Evolutionary conservation across 805 yeast genomes (phyloP).

Genomic region (Pichia membranifaciens): DNA sequence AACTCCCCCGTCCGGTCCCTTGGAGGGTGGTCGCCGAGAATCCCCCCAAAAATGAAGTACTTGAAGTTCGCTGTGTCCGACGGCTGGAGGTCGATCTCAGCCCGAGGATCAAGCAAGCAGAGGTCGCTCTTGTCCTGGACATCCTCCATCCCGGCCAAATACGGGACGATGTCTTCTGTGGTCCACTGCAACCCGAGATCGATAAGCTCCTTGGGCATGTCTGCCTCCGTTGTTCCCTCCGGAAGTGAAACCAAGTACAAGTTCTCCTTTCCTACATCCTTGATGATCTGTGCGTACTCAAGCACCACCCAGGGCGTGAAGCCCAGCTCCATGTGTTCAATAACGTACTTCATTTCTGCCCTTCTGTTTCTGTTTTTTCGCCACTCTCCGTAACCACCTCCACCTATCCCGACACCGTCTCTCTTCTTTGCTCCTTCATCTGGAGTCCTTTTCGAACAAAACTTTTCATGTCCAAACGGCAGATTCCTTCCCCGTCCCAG

Average conservation of each 20-base stretch:
- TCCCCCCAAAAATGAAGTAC: conserved; percentile 94
- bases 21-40: conserved; percentile 89
- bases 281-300: conserved; percentile 77
- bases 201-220: conserved; percentile 56
- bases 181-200: conserved; percentile 79
- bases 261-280: conserved; percentile 76
- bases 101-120: conserved; percentile 87
- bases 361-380: too few relatives aligned
- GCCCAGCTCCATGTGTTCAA: conserved; percentile 97
- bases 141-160: conserved; percentile 12
- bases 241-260: conserved; percentile 76
- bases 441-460: too few relatives aligned
- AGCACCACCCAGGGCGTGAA: conserved; percentile 93
- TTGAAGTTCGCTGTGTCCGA: conserved; percentile 62
- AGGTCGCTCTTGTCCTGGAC: conserved; percentile 41
- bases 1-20: conserved; percentile 91
- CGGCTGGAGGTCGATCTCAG: conserved; percentile 66
- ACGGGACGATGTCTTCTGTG: conserved; percentile 55
- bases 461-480: too few relatives aligned
- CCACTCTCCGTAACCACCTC: too few relatives aligned
- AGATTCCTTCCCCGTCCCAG: too few relatives aligned
- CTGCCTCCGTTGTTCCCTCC: conserved; percentile 46
- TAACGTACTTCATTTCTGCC: conserved; percentile 70
- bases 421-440: too few relatives aligned
- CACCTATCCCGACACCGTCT: too few relatives aligned